These are phyloP conservation scores for Claviceps sp. DNA, from an alignment of 2,329 filamentous ascomycete genomes.

Conservation along the genomic window DNA sequence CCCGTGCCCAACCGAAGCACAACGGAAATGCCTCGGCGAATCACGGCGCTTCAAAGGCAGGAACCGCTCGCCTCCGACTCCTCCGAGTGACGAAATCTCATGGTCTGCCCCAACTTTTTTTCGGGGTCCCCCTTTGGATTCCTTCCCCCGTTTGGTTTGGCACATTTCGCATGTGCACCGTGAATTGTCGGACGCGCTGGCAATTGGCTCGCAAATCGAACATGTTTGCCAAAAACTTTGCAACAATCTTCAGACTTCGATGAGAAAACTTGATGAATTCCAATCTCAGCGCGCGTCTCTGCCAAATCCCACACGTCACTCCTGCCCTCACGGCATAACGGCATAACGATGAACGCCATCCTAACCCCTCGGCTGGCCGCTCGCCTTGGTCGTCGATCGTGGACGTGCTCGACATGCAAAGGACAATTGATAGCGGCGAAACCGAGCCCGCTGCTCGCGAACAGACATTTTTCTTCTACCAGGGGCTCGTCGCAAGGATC, in stretches of 20 bases:
- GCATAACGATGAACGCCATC: conserved; percentile 28
- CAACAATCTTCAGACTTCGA: conserved; percentile 2
- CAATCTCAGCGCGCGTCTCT: not conserved
- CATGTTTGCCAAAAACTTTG: conserved; percentile 5
- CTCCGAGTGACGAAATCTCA: conserved; percentile 6
- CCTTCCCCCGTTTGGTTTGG: not conserved
- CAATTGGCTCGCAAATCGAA: not conserved
- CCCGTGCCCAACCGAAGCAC: conserved; percentile 5
- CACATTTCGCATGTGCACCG: not conserved
- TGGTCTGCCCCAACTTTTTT: conserved; percentile 3
- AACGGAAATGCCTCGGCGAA: conserved; percentile 9
- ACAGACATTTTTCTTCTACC: conserved; percentile 18
- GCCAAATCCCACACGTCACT: not conserved
- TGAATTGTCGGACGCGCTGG: not conserved
- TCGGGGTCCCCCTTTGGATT: not conserved
- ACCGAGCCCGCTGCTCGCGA: conserved; percentile 12
- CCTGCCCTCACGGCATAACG: not conserved
- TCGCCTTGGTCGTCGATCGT: conserved; percentile 25
- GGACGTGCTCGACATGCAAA: conserved; percentile 34
- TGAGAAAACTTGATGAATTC: conserved; percentile 5
- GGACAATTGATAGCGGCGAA: conserved; percentile 23
- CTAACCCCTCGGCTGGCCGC: conserved; percentile 23
- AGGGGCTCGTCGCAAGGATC: conserved; percentile 11
- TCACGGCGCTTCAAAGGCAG: conserved; percentile 8
- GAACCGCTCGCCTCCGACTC: not conserved